phyloP scores from a whole-genome alignment of 2,329 filamentous ascomycete species.

The Paracorniculantispora psalliotae region DNA sequence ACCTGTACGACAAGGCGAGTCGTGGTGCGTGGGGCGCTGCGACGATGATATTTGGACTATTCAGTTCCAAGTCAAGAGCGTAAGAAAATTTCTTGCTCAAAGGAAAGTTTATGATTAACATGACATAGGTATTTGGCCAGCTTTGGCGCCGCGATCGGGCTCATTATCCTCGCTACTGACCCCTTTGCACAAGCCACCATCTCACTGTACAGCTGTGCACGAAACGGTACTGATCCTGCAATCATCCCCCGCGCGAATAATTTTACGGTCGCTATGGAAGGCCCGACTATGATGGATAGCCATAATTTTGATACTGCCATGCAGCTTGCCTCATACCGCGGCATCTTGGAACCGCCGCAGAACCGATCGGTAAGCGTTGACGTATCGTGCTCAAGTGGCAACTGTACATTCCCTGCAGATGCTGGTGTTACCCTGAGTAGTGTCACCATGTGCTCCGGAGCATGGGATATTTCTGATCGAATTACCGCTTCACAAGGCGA shows the following conservation, averaged over 20 bases:
- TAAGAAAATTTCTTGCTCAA: too few relatives aligned
- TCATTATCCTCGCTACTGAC: background rate
- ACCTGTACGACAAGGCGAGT: slow-evolving; percentile 4
- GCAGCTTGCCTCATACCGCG: background rate
- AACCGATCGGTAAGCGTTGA: background rate
- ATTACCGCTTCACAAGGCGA: background rate
- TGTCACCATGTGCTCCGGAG: background rate
- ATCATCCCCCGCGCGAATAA: slow-evolving; percentile 4
- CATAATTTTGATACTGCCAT: background rate
- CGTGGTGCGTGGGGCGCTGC: slow-evolving; percentile 1
- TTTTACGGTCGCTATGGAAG: background rate
- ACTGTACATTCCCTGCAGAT: slow-evolving; percentile 7
- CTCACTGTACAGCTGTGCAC: background rate
- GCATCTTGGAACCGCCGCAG: background rate
- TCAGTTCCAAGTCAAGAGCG: background rate
- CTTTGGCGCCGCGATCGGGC: background rate
- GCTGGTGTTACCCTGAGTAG: background rate
- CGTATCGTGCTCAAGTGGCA: background rate
- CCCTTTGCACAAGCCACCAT: slow-evolving; percentile 9
- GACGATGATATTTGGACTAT: slow-evolving; percentile 1
- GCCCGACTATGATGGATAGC: background rate
- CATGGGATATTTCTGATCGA: slow-evolving; percentile 6
- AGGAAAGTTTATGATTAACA: background rate
- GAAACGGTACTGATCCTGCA: background rate
- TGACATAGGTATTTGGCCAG: slow-evolving; percentile 3